Percentiles rank a stretch among this genome's conserved stretches.
Conservation (phyloP, 345 rosid species). For the Eucalyptus pauciflora region DNA sequence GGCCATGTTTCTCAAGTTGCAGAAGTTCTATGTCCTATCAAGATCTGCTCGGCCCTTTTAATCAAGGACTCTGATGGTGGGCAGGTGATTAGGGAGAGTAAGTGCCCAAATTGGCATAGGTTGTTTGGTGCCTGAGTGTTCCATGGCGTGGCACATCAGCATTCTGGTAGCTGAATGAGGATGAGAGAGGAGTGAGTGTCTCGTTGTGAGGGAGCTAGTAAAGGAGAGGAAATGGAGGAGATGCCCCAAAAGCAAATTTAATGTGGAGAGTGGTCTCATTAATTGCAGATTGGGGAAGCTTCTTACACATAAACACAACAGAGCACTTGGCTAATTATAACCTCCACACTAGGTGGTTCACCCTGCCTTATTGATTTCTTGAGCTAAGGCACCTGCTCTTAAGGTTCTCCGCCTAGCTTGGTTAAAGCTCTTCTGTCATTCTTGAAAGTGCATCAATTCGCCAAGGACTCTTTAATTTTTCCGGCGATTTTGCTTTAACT, state of each 20-base stretch:
- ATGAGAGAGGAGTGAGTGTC: slow-evolving; percentile 24
- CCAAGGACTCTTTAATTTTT: no score
- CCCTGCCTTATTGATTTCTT: not conserved
- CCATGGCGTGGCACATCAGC: slow-evolving; percentile 25
- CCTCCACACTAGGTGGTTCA: not conserved
- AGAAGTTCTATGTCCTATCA: slow-evolving; percentile 55
- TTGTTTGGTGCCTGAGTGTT: slow-evolving; percentile 28
- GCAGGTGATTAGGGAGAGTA: slow-evolving; percentile 22
- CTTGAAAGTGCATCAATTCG: no score
- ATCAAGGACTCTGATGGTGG: slow-evolving; percentile 8
- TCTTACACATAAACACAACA: not conserved
- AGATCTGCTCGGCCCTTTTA: slow-evolving; percentile 48
- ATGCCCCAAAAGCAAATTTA: slow-evolving; percentile 24
- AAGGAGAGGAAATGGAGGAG: slow-evolving; percentile 23
- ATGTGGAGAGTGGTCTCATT: slow-evolving; percentile 28
- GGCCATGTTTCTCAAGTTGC: slow-evolving; percentile 17
- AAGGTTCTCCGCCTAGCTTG: no score
- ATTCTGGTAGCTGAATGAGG: slow-evolving; percentile 8
- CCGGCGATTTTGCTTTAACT: no score
- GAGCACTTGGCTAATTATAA: not conserved
- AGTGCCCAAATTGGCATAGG: slow-evolving; percentile 56
- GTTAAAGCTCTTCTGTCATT: no score
- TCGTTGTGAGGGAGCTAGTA: slow-evolving; percentile 22
- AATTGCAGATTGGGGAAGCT: slow-evolving; percentile 18
- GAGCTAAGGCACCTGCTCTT: not conserved